A percentile compares a stretch with the other conserved stretches of the same genome.
These are phyloP conservation scores for Botrytis fabae DNA, from an alignment of 2,329 filamentous ascomycete genomes.

Conservation along the genomic window DNA sequence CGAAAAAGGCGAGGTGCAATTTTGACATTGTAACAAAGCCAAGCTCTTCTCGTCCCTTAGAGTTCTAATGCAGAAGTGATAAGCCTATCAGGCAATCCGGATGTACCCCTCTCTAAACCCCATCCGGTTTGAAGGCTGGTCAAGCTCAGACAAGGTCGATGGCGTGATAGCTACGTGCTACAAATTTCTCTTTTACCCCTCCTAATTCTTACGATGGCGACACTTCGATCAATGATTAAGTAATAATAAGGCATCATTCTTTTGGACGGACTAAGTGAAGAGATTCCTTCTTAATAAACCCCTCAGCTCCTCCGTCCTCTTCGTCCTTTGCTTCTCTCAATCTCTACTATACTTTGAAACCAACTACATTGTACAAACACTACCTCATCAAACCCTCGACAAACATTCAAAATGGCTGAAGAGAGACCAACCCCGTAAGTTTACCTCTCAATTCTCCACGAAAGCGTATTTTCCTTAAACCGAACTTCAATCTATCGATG, in stretches of 20 bases:
- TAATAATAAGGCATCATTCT: conserved; percentile 15
- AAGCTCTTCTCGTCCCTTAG: neutral
- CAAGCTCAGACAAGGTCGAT: conserved; percentile 16
- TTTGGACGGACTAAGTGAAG: neutral
- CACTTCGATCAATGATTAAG: conserved; percentile 15
- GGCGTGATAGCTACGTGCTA: conserved; percentile 22
- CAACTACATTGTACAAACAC: neutral
- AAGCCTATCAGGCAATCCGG: conserved; percentile 4
- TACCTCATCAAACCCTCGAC: neutral
- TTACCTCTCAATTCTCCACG: neutral
- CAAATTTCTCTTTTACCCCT: conserved; percentile 15
- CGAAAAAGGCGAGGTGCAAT: neutral
- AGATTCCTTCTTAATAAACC: neutral
- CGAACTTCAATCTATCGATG: neutral
- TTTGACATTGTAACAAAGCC: conserved; percentile 8
- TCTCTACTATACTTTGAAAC: neutral
- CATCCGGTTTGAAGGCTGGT: conserved; percentile 3
- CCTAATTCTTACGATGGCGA: conserved; percentile 9
- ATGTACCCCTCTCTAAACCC: conserved; percentile 23
- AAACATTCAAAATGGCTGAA: conserved; percentile 28
- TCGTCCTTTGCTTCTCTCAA: neutral
- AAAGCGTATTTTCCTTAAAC: neutral
- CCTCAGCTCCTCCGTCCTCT: neutral
- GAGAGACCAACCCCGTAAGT: conserved; percentile 30
- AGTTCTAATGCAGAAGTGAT: neutral